A percentile compares a stretch with the other conserved stretches of the same genome.
phyloP scores from a whole-genome alignment of 768 basidiomycete genomes.

The Suillus bovinus region DNA sequence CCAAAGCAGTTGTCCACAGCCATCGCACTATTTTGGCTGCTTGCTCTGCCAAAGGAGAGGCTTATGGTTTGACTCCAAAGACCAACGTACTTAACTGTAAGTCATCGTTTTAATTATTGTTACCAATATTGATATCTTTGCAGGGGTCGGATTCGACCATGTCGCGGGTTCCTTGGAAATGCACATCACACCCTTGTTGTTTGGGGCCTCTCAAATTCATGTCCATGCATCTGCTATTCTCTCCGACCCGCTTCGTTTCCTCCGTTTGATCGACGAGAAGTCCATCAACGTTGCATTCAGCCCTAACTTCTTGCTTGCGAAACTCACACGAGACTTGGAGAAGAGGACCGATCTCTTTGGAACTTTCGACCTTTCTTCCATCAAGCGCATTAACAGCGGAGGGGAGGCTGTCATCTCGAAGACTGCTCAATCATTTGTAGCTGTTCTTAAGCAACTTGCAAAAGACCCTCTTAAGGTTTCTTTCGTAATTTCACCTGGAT shows the following conservation, averaged over 20 bases:
- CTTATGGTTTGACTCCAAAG: conserved; percentile 31
- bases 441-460: conserved; percentile 28
- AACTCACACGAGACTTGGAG: conserved; percentile 36
- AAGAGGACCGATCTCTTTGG: conserved; percentile 21
- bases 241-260: conserved; percentile 3
- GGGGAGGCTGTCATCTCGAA: conserved; percentile 42
- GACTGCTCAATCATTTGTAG: conserved; percentile 36
- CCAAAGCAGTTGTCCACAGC: conserved; percentile 33
- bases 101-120: not conserved
- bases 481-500: conserved; percentile 32
- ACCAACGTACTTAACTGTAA: conserved; percentile 39
- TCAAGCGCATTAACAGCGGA: conserved; percentile 41
- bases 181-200: conserved; percentile 31
- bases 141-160: conserved; percentile 44
- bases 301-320: conserved; percentile 44
- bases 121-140: not conserved
- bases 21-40: conserved; percentile 37
- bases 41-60: conserved; percentile 31
- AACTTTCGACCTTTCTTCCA: conserved; percentile 33
- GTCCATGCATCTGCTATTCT: conserved; percentile 2
- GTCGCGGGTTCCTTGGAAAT: conserved; percentile 43
- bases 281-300: conserved; percentile 34
- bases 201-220: conserved; percentile 13
- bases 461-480: conserved; percentile 20
- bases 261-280: conserved; percentile 30